Percentiles rank a stretch among this genome's conserved stretches.
Conservation (phyloP, 2,329 filamentous ascomycete genomes). For the Fusarium sp. region DNA sequence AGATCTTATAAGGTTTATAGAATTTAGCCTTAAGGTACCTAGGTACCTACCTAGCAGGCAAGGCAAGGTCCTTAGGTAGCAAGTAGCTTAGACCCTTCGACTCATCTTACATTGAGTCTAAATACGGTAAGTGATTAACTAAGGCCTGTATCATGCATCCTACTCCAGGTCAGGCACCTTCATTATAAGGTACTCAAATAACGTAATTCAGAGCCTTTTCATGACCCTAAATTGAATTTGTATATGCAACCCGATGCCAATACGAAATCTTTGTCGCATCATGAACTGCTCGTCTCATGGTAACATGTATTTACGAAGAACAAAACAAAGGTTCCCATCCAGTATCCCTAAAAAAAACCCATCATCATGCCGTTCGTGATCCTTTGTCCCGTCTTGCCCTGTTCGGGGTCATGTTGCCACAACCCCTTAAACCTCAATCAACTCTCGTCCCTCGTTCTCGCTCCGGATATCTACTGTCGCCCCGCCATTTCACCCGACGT, state of each 20-base stretch:
- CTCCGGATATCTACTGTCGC: conserved; percentile 9
- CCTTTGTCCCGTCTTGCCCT: conserved; percentile 11
- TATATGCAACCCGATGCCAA: conserved; percentile 16
- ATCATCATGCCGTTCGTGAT: conserved; percentile 19
- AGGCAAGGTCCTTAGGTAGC: not conserved
- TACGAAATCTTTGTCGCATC: conserved; percentile 7
- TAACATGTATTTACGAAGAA: conserved; percentile 27
- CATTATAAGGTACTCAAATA: not conserved
- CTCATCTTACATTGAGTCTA: conserved; percentile 33
- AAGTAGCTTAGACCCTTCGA: conserved; percentile 21
- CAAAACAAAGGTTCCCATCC: conserved; percentile 30
- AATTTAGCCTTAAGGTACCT: not conserved
- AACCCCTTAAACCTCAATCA: not conserved
- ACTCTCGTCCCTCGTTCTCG: not conserved
- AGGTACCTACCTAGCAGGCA: too few relatives aligned
- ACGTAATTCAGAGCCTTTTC: not conserved
- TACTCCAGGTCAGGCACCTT: not conserved
- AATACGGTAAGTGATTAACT: conserved; percentile 26
- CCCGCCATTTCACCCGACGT: not conserved
- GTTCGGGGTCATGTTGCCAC: conserved; percentile 18
- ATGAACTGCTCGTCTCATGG: conserved; percentile 4
- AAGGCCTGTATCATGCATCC: not conserved
- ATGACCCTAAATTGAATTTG: conserved; percentile 11
- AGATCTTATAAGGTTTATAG: not conserved
- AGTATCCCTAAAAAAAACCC: conserved; percentile 22